These are phyloP conservation scores for Diaporthe capsici DNA, from an alignment of 2,329 filamentous ascomycete species.

Conservation along the genomic window DNA sequence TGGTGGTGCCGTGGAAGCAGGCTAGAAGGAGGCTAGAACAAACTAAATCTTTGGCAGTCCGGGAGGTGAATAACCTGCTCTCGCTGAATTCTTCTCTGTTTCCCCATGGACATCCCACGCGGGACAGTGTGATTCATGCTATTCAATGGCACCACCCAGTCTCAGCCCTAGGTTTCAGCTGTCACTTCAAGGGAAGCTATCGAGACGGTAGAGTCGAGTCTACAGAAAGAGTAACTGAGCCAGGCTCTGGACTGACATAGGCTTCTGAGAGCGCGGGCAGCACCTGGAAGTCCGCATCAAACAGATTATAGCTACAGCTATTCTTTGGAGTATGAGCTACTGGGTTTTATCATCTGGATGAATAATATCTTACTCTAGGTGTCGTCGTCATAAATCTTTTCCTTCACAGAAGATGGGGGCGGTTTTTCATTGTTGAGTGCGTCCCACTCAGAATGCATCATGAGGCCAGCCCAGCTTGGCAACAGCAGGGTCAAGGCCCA, in stretches of 20 bases:
- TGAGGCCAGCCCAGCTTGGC: slow-evolving; percentile 4
- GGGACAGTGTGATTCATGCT: neutral
- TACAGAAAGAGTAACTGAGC: neutral
- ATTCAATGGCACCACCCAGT: neutral
- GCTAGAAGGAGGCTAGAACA: slow-evolving; percentile 21
- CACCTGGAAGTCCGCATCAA: neutral
- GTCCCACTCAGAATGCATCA: neutral
- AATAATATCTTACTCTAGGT: no score
- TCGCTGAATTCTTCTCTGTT: slow-evolving; percentile 5
- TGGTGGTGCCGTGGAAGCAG: neutral
- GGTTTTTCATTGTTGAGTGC: neutral
- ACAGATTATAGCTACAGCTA: neutral
- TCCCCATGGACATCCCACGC: neutral
- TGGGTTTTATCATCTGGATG: neutral
- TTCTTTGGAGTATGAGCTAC: no score
- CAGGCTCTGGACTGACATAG: neutral
- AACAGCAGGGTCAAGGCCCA: slow-evolving; percentile 13
- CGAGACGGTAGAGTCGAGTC: neutral
- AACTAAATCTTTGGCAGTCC: neutral
- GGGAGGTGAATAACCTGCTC: neutral
- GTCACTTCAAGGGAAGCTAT: no score
- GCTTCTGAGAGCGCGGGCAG: neutral
- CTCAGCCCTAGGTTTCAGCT: neutral
- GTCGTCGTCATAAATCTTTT: no score
- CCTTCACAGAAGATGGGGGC: no score